A percentile compares a stretch with the other conserved stretches of the same genome.
These are phyloP conservation scores for Nicotiana knightiana DNA, from an alignment of 257 asterid species.

Conservation along the genomic window DNA sequence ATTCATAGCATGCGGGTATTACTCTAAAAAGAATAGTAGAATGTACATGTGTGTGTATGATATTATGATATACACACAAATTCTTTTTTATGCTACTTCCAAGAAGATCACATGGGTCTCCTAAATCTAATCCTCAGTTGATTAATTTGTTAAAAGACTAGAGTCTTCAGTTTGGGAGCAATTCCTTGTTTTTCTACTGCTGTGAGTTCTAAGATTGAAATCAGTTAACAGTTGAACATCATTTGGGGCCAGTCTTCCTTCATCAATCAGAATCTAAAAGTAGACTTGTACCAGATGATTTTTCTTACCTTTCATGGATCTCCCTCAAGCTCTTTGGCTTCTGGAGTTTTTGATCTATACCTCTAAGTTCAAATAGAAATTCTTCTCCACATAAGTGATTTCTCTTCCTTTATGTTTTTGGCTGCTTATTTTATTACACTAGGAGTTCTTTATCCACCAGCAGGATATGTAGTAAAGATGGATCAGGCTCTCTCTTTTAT, in stretches of 20 bases:
- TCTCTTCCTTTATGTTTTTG: not conserved
- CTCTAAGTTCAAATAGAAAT: not conserved
- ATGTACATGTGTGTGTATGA: not conserved
- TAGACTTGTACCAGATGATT: not conserved
- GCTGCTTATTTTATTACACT: not conserved
- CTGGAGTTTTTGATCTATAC: not conserved
- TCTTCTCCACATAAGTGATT: not conserved
- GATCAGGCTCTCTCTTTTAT: not conserved
- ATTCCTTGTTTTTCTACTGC: not conserved
- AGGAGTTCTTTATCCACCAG: not conserved
- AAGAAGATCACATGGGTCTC: not conserved
- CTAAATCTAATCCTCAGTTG: not conserved
- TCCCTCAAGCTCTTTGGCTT: not conserved
- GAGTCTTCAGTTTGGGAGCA: constrained; percentile 6
- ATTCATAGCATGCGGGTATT: constrained; percentile 90
- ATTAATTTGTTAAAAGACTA: not conserved
- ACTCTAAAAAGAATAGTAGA: not conserved
- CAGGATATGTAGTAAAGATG: not conserved
- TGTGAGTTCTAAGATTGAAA: not conserved
- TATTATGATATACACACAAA: not conserved
- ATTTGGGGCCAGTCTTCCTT: not conserved
- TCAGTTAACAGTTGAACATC: not conserved
- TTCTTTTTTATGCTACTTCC: not conserved
- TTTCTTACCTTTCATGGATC: not conserved
- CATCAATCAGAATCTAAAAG: not conserved